Evolutionary conservation across 306 rosid genomes (phyloP).

Genomic region (Geum urbanum): DNA sequence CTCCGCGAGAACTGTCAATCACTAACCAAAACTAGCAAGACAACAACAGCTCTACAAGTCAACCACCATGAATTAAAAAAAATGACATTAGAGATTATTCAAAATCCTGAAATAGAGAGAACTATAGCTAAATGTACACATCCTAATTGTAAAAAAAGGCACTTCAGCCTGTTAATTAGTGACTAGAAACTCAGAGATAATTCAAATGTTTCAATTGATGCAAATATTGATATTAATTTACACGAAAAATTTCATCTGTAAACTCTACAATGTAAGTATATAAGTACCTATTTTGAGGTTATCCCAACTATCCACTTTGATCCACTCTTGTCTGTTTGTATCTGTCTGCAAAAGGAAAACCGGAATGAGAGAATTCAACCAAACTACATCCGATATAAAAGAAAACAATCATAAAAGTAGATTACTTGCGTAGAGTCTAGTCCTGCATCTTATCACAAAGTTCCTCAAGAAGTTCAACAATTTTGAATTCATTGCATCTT

Average conservation of each 20-base stretch:
- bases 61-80: too few species aligned
- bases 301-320: conserved; percentile 79
- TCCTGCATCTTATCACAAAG: conserved; percentile 97
- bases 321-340: conserved; percentile 48
- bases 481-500: conserved; percentile 63
- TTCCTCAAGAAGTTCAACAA: conserved; percentile 87
- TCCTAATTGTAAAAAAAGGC: background rate
- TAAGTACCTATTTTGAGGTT: conserved; percentile 56
- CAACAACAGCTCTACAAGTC: too few species aligned
- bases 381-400: background rate
- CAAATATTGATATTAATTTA: background rate
- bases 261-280: conserved; percentile 13
- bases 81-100: too few species aligned
- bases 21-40: too few species aligned
- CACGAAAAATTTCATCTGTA: background rate
- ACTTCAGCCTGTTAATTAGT: background rate
- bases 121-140: too few species aligned
- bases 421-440: conserved; percentile 64
- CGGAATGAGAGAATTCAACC: conserved; percentile 8
- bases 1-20: too few species aligned
- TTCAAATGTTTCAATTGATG: background rate
- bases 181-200: background rate
- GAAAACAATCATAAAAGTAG: background rate
- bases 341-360: conserved; percentile 42
- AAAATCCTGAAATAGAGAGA: too few species aligned